Percentiles rank a stretch among this genome's conserved stretches.
Evolutionary conservation across 208 protist species (phyloP).

Genomic region (Porcisia deanei): DNA sequence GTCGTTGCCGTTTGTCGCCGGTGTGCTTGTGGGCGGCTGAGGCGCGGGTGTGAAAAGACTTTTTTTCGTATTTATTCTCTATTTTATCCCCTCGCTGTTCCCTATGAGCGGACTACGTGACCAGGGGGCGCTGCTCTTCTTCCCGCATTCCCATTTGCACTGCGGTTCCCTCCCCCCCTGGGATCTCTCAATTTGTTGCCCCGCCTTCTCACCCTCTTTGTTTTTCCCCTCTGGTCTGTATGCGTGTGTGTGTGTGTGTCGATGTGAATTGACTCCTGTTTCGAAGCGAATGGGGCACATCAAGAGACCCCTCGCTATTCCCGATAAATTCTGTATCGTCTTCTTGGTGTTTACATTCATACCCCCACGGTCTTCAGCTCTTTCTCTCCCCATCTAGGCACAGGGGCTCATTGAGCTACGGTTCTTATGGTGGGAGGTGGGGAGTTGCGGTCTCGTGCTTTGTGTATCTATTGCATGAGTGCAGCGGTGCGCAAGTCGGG

Average conservation of each 20-base stretch:
- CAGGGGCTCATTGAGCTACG: background rate
- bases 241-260: background rate
- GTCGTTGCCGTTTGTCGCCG: no score
- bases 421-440: background rate
- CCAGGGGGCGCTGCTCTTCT: no score
- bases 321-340: background rate
- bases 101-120: no score
- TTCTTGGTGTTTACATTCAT: background rate
- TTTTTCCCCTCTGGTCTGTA: background rate
- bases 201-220: background rate
- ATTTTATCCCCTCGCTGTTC: no score
- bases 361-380: background rate
- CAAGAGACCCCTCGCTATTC: background rate
- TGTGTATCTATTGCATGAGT: background rate
- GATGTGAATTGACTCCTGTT: background rate
- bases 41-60: no score
- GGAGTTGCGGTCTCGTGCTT: background rate
- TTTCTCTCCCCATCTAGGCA: background rate
- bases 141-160: no score
- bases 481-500: background rate
- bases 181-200: background rate
- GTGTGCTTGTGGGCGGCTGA: no score
- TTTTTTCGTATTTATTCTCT: no score
- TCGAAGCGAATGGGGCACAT: background rate
- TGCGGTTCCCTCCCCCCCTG: no score